Evolutionary conservation across 257 asterid species (phyloP).

Genomic region (Nicotiana paniculata): DNA sequence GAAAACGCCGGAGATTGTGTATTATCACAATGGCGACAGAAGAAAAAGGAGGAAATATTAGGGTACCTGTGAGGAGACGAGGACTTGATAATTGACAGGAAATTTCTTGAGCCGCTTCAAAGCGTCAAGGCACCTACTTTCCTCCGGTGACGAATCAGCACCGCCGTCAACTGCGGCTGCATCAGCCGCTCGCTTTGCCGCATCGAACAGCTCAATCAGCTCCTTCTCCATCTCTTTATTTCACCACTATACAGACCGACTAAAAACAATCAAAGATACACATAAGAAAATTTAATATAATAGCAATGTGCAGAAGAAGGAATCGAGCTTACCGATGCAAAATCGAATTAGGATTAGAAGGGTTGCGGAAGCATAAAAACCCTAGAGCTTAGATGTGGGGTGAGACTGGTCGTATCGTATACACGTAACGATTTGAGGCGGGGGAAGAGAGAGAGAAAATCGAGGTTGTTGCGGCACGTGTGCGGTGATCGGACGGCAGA

Average conservation of each 20-base stretch:
- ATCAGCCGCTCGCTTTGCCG: constrained; percentile 79
- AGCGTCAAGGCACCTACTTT: constrained; percentile 30
- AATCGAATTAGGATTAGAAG: constrained; percentile 12
- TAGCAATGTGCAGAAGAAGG: too few relatives aligned
- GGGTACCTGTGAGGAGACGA: constrained; percentile 79
- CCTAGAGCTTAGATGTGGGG: constrained; percentile 19
- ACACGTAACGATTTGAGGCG: neutral
- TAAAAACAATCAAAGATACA: neutral
- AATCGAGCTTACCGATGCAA: constrained; percentile 6
- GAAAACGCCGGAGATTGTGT: neutral
- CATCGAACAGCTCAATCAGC: constrained; percentile 64
- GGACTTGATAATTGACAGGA: constrained; percentile 81
- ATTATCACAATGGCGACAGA: neutral
- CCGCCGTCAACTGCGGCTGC: constrained; percentile 23
- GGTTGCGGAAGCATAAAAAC: constrained; percentile 13
- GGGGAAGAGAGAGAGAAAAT: constrained; percentile 11
- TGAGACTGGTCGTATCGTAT: neutral
- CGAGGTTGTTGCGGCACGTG: constrained; percentile 36
- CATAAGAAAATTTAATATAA: neutral
- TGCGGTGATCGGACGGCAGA: constrained; percentile 17
- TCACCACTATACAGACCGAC: neutral
- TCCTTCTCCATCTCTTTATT: constrained; percentile 69
- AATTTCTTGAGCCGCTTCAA: constrained; percentile 62
- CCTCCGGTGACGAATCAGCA: constrained; percentile 49
- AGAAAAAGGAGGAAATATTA: neutral